Evolutionary conservation across 2,329 filamentous ascomycete genomes (phyloP).

Genomic region (Westerdykella ornata): DNA sequence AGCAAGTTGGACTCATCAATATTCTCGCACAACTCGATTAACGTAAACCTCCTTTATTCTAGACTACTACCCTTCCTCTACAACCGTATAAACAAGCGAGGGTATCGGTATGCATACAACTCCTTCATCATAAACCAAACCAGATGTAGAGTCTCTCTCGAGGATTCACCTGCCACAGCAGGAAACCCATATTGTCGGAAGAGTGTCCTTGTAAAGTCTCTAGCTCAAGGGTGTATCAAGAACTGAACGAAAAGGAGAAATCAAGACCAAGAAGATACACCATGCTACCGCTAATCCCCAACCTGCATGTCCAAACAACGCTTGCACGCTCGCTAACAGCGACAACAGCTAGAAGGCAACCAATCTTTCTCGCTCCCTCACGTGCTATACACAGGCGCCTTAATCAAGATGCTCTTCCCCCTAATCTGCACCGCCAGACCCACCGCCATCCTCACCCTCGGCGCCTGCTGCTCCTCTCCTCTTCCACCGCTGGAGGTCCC

Average conservation of each 20-base stretch:
- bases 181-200: not conserved
- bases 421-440: conserved; percentile 45
- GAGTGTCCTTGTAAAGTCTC: not conserved
- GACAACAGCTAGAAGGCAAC: conserved; percentile 9
- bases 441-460: conserved; percentile 44
- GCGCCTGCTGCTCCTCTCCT: conserved; percentile 38
- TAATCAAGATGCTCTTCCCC: conserved; percentile 45
- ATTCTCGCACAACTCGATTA: too few species aligned
- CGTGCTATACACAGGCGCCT: conserved; percentile 44
- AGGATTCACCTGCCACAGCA: not conserved
- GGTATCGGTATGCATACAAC: conserved; percentile 28
- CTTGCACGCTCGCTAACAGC: conserved; percentile 9
- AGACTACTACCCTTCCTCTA: too few species aligned
- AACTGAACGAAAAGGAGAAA: conserved; percentile 6
- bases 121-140: conserved; percentile 6
- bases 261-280: not conserved
- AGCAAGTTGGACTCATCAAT: too few species aligned
- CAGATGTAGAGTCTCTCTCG: conserved; percentile 5
- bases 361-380: conserved; percentile 7
- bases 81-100: conserved; percentile 27
- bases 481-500: conserved; percentile 36
- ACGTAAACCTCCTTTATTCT: too few species aligned
- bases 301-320: not conserved
- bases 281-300: too few species aligned
- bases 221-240: conserved; percentile 9